Conservation (phyloP, 306 rosid genomes). For the Sophora flavescens region DNA sequence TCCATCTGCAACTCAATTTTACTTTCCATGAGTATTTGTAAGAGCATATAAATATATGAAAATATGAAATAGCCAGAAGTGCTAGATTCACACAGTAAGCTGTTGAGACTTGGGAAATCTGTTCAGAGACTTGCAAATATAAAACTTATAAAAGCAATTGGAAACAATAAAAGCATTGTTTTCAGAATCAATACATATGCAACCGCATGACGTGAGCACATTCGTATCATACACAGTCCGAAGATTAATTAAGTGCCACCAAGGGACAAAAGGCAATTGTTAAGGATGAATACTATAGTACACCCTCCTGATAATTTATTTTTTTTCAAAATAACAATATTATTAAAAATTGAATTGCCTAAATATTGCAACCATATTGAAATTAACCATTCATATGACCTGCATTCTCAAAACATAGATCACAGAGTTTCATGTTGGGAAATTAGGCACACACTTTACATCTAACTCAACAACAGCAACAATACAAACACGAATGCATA, state of each 20-base stretch:
- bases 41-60: constrained; percentile 37
- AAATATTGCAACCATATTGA: constrained; percentile 21
- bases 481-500: not conserved
- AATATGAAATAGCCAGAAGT: constrained; percentile 23
- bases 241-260: constrained; percentile 1
- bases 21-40: constrained; percentile 32
- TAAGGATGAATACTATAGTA: not conserved
- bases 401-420: constrained; percentile 18
- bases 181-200: constrained; percentile 17
- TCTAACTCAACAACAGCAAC: constrained; percentile 15
- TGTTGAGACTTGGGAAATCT: constrained; percentile 1
- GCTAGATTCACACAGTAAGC: constrained; percentile 25
- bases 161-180: not conserved
- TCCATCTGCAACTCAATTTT: constrained; percentile 67
- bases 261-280: not conserved
- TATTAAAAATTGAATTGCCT: not conserved
- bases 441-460: constrained; percentile 19
- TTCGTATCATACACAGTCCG: not conserved
- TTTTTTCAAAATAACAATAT: constrained; percentile 16
- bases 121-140: constrained; percentile 4
- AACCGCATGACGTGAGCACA: constrained; percentile 9
- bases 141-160: constrained; percentile 8
- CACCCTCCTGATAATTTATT: not conserved
- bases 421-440: constrained; percentile 8
- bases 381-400: constrained; percentile 21